These are phyloP conservation scores for Paxillus involutus DNA, from an alignment of 768 basidiomycete species.

Conservation along the genomic window DNA sequence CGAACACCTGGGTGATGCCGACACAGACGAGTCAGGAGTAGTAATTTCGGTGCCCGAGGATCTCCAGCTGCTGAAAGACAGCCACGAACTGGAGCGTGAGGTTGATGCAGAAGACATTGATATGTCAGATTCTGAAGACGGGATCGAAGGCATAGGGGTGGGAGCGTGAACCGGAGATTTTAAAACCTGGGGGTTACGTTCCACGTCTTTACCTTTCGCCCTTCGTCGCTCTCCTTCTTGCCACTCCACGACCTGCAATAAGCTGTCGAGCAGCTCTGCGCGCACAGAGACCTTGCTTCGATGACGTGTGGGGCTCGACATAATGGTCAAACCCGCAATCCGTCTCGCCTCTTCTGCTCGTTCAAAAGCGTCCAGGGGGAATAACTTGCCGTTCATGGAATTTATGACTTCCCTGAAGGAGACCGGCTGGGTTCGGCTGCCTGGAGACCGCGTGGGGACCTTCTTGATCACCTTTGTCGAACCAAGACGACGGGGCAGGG, in stretches of 20 bases:
- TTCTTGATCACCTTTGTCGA: slow-evolving; percentile 4
- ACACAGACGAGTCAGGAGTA: slow-evolving; percentile 32
- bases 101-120: slow-evolving; percentile 27
- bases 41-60: slow-evolving; percentile 37
- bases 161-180: slow-evolving; percentile 10
- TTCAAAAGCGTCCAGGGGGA: slow-evolving; percentile 40
- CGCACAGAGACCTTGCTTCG: slow-evolving; percentile 21
- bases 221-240: slow-evolving; percentile 38
- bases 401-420: slow-evolving; percentile 56
- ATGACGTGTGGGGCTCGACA: slow-evolving; percentile 9
- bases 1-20: slow-evolving; percentile 28
- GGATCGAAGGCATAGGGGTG: slow-evolving; percentile 16
- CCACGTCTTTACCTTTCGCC: slow-evolving; percentile 42
- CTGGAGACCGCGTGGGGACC: slow-evolving; percentile 5
- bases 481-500: slow-evolving; percentile 20
- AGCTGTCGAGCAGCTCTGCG: slow-evolving; percentile 41
- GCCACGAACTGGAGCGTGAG: slow-evolving; percentile 43
- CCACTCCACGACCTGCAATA: slow-evolving; percentile 45
- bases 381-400: slow-evolving; percentile 60
- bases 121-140: slow-evolving; percentile 22
- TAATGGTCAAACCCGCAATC: slow-evolving; percentile 24
- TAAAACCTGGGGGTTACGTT: slow-evolving; percentile 22
- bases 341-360: slow-evolving; percentile 32
- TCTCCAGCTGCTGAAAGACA: slow-evolving; percentile 42
- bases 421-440: slow-evolving; percentile 35